phyloP scores from a whole-genome alignment of 2,329 filamentous ascomycete species.

The Hymenoscyphus scutula region DNA sequence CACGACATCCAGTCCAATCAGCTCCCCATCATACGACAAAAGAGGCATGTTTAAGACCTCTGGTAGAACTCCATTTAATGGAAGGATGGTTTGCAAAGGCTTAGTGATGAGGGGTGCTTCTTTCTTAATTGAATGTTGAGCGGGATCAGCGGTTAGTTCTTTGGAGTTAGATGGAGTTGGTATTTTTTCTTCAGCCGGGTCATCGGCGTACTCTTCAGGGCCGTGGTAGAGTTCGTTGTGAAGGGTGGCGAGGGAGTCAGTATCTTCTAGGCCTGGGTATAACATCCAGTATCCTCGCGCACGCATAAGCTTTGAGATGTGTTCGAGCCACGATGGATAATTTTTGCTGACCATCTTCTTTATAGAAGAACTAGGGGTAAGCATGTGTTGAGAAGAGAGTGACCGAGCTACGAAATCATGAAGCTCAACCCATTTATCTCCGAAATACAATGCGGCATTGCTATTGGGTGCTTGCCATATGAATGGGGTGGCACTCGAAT shows the following conservation, averaged over 20 bases:
- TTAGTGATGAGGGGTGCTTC: slow-evolving; percentile 43
- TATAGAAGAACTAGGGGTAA: slow-evolving; percentile 43
- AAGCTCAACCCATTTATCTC: slow-evolving; percentile 82
- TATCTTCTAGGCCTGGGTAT: slow-evolving; percentile 64
- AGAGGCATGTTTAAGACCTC: slow-evolving; percentile 52
- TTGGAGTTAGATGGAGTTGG: not conserved
- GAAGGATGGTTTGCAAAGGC: slow-evolving; percentile 51
- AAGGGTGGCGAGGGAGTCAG: slow-evolving; percentile 59
- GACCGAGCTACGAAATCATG: slow-evolving; percentile 68
- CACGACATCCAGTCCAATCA: slow-evolving; percentile 42
- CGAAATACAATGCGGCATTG: slow-evolving; percentile 78
- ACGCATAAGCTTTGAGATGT: slow-evolving; percentile 72
- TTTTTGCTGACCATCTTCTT: slow-evolving; percentile 63
- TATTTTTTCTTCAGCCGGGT: slow-evolving; percentile 21
- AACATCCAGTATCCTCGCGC: slow-evolving; percentile 74
- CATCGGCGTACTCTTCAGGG: slow-evolving; percentile 64
- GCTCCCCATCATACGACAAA: slow-evolving; percentile 62
- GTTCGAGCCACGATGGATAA: slow-evolving; percentile 75
- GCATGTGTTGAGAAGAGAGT: slow-evolving; percentile 33
- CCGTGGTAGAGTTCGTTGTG: slow-evolving; percentile 72
- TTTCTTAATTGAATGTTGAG: slow-evolving; percentile 28
- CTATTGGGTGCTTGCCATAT: slow-evolving; percentile 83
- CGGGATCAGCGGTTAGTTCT: slow-evolving; percentile 33
- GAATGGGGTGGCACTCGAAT: slow-evolving; percentile 45
- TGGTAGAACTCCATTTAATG: slow-evolving; percentile 44